Conservation (phyloP, 306 rosid species). For the Begonia fuchsioides region DNA sequence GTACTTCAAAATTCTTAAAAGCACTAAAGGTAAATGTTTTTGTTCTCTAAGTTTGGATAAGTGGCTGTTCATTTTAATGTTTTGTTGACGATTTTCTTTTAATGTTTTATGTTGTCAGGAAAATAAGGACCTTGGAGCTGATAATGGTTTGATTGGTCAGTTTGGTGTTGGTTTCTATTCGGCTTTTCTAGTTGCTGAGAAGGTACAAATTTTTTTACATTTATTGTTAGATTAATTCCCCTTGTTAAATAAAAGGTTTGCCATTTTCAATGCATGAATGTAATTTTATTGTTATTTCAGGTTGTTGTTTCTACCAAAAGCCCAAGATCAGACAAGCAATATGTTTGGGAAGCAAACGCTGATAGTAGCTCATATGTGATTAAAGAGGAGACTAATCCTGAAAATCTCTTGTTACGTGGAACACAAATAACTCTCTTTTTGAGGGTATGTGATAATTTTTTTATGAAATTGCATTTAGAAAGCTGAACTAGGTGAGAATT, state of each 20-base stretch:
- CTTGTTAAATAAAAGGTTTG: not conserved
- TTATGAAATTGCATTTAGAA: not conserved
- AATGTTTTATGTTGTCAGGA: slow-evolving; percentile 31
- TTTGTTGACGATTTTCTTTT: not conserved
- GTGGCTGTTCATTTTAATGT: not conserved
- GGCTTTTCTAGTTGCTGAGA: slow-evolving; percentile 92
- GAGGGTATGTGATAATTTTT: slow-evolving; percentile 36
- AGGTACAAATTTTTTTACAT: slow-evolving; percentile 30
- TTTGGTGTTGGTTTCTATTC: slow-evolving; percentile 99
- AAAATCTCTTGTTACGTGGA: slow-evolving; percentile 63
- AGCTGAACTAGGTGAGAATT: no score
- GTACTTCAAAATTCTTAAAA: slow-evolving; percentile 88
- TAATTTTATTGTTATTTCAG: slow-evolving; percentile 11
- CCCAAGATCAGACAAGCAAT: slow-evolving; percentile 87
- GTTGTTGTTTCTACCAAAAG: slow-evolving; percentile 90
- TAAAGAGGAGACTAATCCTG: slow-evolving; percentile 87
- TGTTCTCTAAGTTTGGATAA: not conserved
- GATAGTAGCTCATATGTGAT: slow-evolving; percentile 84
- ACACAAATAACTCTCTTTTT: slow-evolving; percentile 80
- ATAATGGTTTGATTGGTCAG: slow-evolving; percentile 85
- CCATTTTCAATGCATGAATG: slow-evolving; percentile 5
- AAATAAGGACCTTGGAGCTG: slow-evolving; percentile 81
- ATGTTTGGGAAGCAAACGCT: slow-evolving; percentile 78
- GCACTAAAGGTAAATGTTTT: slow-evolving; percentile 58
- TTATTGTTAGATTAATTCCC: no score